Evolutionary conservation across 441 rosid genomes (phyloP), one percentile per base, ranked within the genome.

Genomic region (Macaranga tanarius): DNA sequence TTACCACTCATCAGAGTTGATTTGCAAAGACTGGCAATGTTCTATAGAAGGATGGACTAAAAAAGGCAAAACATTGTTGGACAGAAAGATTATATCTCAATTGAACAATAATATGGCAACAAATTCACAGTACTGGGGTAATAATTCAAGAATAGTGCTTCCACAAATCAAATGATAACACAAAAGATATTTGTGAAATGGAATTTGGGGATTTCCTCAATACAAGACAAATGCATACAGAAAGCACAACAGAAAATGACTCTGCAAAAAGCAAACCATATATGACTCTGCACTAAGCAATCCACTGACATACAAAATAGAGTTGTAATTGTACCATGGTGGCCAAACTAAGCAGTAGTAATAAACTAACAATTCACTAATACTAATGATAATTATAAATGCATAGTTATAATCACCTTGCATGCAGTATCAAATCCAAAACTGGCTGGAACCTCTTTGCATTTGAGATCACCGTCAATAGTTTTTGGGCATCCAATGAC

Each of bases 401-500:
- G 17, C 17, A 40, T 12, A 60, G 16, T 58, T 66, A 60, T 34
- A 70, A 63, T 73, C 81, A 96, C 99, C 97, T 88, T 93, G 97
- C 99, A 96, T 71, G 99, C 97, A 42, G 99, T 96, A 72, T 93
- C 99, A 72, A 96, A 96, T 62, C 99, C 99, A 82, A 96, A 96
- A 84, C 99, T 96, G 59, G 89, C 57, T 3, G 98, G 99, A 78
- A 93, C 99, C 81, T 96, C 99, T 79, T 96, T 92, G 88, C 89
- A 87, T 85, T 96, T 96, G 85, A 96, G 85, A 84, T 96, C 99
- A 79, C 99, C 99, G 81, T 96, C 98, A 72, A 96, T 96, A 56
- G 99, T 96, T 84, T 96, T 96, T 55, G 99, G 99, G 88, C 99
- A 96, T 28, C 99, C 99, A 82, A 96, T 85, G 69, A 96, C 99